These are phyloP conservation scores for Kluyveromyces aestuarii DNA, from an alignment of 805 yeast species.

Conservation along the genomic window DNA sequence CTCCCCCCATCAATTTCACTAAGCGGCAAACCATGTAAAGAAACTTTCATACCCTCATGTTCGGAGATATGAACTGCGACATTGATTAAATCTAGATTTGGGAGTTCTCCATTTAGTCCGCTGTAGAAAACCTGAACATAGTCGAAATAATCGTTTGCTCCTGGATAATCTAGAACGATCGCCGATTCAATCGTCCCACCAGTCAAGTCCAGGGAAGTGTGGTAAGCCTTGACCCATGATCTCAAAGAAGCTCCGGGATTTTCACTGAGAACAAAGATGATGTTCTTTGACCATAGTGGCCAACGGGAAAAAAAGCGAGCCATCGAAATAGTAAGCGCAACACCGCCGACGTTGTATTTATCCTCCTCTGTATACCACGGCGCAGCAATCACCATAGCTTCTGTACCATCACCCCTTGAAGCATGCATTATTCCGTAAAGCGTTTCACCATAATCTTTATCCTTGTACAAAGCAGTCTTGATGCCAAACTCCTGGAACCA, in stretches of 20 bases:
- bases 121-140: slow-evolving; percentile 68
- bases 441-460: slow-evolving; percentile 35
- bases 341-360: slow-evolving; percentile 67
- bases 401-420: slow-evolving; percentile 93
- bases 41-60: slow-evolving; percentile 65
- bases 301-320: slow-evolving; percentile 74
- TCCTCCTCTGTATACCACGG: slow-evolving; percentile 75
- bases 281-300: slow-evolving; percentile 94
- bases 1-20: slow-evolving; percentile 35
- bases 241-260: slow-evolving; percentile 61
- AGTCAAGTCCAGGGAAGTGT: slow-evolving; percentile 70
- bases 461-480: slow-evolving; percentile 43
- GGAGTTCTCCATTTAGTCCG: slow-evolving; percentile 92
- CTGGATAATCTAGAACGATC: slow-evolving; percentile 69
- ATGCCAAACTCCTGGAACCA: slow-evolving; percentile 73
- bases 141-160: slow-evolving; percentile 56
- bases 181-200: slow-evolving; percentile 95
- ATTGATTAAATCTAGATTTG: slow-evolving; percentile 84
- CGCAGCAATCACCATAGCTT: slow-evolving; percentile 81
- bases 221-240: slow-evolving; percentile 92
- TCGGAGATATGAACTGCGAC: slow-evolving; percentile 64
- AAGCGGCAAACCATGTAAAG: slow-evolving; percentile 51
- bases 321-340: slow-evolving; percentile 61
- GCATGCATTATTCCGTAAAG: slow-evolving; percentile 82
- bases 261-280: slow-evolving; percentile 75